phyloP scores from a whole-genome alignment of 2,329 filamentous ascomycete genomes.

The Colletotrichum sp. region DNA sequence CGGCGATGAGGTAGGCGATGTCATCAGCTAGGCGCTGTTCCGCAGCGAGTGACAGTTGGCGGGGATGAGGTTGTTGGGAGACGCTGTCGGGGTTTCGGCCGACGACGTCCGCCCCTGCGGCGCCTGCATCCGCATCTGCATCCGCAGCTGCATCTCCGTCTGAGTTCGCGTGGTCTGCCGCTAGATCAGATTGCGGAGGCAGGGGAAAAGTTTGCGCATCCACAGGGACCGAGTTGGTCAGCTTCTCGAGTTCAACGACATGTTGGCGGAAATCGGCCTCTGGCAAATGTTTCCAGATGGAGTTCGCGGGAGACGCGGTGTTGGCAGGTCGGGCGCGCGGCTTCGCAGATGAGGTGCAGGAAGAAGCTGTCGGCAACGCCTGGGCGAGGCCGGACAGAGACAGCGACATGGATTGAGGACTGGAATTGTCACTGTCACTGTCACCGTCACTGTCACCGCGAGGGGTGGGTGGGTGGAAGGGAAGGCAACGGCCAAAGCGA shows the following conservation, averaged over 20 bases:
- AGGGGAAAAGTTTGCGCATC: constrained; percentile 3
- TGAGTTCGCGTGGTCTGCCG: background rate
- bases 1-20: constrained; percentile 13
- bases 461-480: background rate
- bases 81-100: background rate
- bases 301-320: constrained; percentile 9
- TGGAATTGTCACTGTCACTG: background rate
- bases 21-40: constrained; percentile 21
- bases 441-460: background rate
- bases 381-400: background rate
- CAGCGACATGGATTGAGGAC: background rate
- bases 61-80: background rate
- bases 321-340: background rate
- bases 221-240: constrained; percentile 19
- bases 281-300: constrained; percentile 15
- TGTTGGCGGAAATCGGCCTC: constrained; percentile 12
- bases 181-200: background rate
- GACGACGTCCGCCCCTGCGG: background rate
- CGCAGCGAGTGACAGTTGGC: background rate
- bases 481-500: background rate
- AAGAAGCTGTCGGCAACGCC: background rate
- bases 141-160: background rate
- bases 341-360: background rate
- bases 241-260: constrained; percentile 16
- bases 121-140: background rate